Percentiles rank a stretch among this genome's conserved stretches.
Conservation (phyloP, 1,284 basidiomycete species). For the Ustilago curta region DNA sequence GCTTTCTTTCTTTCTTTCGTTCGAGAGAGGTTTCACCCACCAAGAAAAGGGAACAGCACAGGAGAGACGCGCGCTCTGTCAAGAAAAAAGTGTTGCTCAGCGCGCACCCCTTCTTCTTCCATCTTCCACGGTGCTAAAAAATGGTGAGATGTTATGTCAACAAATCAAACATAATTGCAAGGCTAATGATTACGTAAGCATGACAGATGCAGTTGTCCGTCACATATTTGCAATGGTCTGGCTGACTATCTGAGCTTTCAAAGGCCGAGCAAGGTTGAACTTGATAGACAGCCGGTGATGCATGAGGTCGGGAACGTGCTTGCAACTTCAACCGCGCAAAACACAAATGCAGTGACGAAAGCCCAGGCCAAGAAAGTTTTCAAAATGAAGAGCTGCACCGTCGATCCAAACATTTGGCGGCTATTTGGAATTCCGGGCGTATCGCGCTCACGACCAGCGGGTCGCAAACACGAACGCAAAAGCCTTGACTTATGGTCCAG, state of each 20-base stretch:
- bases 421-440: conserved; percentile 22
- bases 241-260: not conserved
- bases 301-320: not conserved
- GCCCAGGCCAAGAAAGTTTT: not conserved
- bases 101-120: conserved; percentile 38
- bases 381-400: conserved; percentile 7
- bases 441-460: conserved; percentile 12
- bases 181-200: not conserved
- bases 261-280: conserved; percentile 5
- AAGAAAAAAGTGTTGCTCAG: conserved; percentile 21
- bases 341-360: not conserved
- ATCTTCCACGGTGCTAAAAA: conserved; percentile 47
- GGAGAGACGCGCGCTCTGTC: conserved; percentile 12
- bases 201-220: conserved; percentile 3
- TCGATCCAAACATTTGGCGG: conserved; percentile 25
- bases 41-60: conserved; percentile 21
- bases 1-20: conserved; percentile 21
- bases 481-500: not conserved
- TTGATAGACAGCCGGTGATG: not conserved
- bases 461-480: not conserved
- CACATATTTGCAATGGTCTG: not conserved
- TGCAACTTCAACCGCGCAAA: too few relatives aligned
- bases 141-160: conserved; percentile 18
- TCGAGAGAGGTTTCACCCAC: conserved; percentile 1
- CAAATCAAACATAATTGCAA: not conserved